phyloP scores from a whole-genome alignment of 768 basidiomycete genomes.

The Trametes punicea region DNA sequence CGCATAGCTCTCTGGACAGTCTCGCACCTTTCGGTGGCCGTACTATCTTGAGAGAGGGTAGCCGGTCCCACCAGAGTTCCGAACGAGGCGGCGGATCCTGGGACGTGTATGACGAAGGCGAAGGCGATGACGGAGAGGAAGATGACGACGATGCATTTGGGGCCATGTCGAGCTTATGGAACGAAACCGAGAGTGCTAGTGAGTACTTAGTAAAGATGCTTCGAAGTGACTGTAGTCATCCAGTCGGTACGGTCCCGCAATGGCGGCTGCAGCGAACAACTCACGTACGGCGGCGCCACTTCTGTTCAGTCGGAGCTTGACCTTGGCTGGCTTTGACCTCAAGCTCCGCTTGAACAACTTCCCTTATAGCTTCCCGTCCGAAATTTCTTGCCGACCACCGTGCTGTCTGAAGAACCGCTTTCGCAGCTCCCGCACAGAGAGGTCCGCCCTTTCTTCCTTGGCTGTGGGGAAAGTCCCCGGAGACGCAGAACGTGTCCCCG shows the following conservation, averaged over 20 bases:
- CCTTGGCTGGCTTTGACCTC: neutral
- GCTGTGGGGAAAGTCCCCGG: slow-evolving; percentile 97
- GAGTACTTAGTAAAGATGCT: neutral
- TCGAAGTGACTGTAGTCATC: no score
- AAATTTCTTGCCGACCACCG: neutral
- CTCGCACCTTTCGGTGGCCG: slow-evolving; percentile 25
- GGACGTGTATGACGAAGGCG: neutral
- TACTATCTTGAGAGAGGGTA: slow-evolving; percentile 26
- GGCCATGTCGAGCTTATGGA: neutral
- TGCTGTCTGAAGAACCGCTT: slow-evolving; percentile 63
- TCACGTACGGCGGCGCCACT: neutral
- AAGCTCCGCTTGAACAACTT: neutral
- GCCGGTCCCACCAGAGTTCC: slow-evolving; percentile 21
- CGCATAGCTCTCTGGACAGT: no score
- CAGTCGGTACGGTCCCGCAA: no score
- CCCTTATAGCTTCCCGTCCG: neutral
- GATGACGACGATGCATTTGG: neutral
- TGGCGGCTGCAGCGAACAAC: neutral
- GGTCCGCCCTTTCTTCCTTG: slow-evolving; percentile 41
- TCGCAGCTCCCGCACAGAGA: slow-evolving; percentile 81
- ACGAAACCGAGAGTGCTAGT: neutral
- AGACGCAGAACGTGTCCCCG: slow-evolving; percentile 65
- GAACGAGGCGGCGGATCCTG: slow-evolving; percentile 10
- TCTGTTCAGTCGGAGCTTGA: neutral
- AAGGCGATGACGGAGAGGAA: neutral